These are phyloP conservation scores for Zizania palustris DNA, from an alignment of 202 grass and related monocot genomes.

Conservation along the genomic window DNA sequence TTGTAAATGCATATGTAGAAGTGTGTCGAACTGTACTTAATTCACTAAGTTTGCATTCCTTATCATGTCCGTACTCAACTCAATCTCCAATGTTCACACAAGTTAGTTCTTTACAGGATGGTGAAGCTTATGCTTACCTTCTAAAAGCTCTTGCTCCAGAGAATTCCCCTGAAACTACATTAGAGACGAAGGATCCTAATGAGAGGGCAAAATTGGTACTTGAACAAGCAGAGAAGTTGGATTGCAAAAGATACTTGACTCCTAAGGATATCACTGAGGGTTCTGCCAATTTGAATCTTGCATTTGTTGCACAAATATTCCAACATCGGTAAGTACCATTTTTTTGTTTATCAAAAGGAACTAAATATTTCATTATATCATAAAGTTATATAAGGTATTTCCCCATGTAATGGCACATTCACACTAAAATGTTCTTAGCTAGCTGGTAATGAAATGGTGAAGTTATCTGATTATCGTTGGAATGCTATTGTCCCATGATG, in stretches of 20 bases:
- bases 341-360: constrained; percentile 24
- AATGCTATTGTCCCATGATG: constrained; percentile 25
- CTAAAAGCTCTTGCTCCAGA: constrained; percentile 97
- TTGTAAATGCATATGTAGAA: neutral
- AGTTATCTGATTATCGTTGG: constrained; percentile 15
- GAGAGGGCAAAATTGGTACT: constrained; percentile 96
- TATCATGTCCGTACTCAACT: constrained; percentile 38
- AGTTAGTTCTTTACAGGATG: constrained; percentile 68
- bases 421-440: neutral
- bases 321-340: constrained; percentile 69
- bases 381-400: neutral
- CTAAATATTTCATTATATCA: neutral
- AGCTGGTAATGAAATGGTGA: neutral
- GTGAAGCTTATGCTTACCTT: constrained; percentile 98
- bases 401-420: neutral
- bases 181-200: constrained; percentile 69
- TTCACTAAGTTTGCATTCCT: constrained; percentile 14
- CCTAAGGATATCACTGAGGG: constrained; percentile 97
- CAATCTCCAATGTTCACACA: constrained; percentile 32
- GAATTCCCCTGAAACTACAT: constrained; percentile 62
- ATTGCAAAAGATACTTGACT: constrained; percentile 92
- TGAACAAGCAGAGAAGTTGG: constrained; percentile 94
- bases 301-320: constrained; percentile 99
- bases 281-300: constrained; percentile 99
- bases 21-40: neutral